phyloP scores from a whole-genome alignment of 345 rosid species.

The Melastoma malabathricum region DNA sequence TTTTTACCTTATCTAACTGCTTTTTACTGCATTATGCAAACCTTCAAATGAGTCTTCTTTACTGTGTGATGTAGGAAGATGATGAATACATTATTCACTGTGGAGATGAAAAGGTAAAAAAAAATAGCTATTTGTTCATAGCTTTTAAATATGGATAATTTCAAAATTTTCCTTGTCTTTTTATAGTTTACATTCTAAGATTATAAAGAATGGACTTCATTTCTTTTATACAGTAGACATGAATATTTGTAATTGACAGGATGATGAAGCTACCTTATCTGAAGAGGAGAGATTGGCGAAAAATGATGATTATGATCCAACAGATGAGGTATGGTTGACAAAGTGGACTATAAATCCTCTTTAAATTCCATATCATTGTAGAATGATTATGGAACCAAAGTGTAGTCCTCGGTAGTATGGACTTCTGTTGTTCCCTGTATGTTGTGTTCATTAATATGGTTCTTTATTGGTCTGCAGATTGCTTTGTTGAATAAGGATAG shows the following conservation, averaged over 20 bases:
- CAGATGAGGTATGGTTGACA: constrained; percentile 51
- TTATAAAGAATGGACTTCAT: too few relatives aligned
- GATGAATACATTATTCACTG: constrained; percentile 58
- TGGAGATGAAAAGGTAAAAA: constrained; percentile 70
- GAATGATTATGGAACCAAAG: too few relatives aligned
- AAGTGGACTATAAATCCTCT: too few relatives aligned
- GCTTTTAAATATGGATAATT: background rate
- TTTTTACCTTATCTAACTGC: background rate
- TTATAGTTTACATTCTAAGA: too few relatives aligned
- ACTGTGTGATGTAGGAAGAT: constrained; percentile 65
- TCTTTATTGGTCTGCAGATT: constrained; percentile 34
- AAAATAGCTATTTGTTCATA: constrained; percentile 11
- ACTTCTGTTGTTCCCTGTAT: background rate
- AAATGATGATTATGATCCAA: constrained; percentile 44
- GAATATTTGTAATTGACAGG: constrained; percentile 22
- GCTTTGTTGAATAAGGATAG: constrained; percentile 76
- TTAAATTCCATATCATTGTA: too few relatives aligned
- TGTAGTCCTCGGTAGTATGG: too few relatives aligned
- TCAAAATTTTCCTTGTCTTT: background rate
- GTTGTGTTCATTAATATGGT: background rate
- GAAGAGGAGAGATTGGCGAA: constrained; percentile 85
- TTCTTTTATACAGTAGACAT: background rate
- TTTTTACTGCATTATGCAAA: background rate
- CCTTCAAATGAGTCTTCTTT: background rate
- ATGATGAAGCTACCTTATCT: constrained; percentile 81